Conservation (phyloP, 768 basidiomycete species). For the Termitomyces sp. region DNA sequence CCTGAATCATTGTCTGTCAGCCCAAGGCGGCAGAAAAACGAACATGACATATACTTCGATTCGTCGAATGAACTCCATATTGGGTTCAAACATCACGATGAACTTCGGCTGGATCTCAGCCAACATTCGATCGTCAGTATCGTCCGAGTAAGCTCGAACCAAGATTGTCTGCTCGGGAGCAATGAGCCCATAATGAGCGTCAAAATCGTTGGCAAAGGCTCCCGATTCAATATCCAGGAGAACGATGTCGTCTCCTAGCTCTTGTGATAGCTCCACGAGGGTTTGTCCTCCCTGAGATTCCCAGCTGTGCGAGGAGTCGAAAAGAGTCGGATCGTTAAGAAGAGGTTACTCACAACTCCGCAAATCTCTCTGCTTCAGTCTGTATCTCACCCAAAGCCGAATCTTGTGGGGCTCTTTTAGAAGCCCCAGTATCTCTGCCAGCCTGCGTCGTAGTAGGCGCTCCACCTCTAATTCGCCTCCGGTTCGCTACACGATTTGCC, state of each 20-base stretch:
- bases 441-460: constrained; percentile 33
- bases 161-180: constrained; percentile 77
- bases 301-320: constrained; percentile 26
- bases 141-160: constrained; percentile 86
- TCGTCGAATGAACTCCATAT: constrained; percentile 87
- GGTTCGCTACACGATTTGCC: constrained; percentile 54
- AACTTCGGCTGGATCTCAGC: constrained; percentile 87
- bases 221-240: constrained; percentile 36
- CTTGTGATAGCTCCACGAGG: constrained; percentile 18
- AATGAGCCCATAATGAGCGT: constrained; percentile 77
- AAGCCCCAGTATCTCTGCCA: constrained; percentile 7
- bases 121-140: constrained; percentile 86
- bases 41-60: constrained; percentile 63
- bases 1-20: constrained; percentile 38
- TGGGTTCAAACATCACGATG: constrained; percentile 95
- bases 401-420: constrained; percentile 20
- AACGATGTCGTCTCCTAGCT: constrained; percentile 23
- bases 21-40: not conserved
- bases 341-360: constrained; percentile 49
- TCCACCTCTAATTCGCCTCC: constrained; percentile 78
- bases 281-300: constrained; percentile 27
- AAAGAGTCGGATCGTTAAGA: not conserved
- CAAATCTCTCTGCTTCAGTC: constrained; percentile 51
- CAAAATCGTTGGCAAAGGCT: constrained; percentile 55
- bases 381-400: constrained; percentile 31